Evolutionary conservation across 2,329 filamentous ascomycete genomes (phyloP).

Genomic region (Pseudopyrenochaeta lycopersici): DNA sequence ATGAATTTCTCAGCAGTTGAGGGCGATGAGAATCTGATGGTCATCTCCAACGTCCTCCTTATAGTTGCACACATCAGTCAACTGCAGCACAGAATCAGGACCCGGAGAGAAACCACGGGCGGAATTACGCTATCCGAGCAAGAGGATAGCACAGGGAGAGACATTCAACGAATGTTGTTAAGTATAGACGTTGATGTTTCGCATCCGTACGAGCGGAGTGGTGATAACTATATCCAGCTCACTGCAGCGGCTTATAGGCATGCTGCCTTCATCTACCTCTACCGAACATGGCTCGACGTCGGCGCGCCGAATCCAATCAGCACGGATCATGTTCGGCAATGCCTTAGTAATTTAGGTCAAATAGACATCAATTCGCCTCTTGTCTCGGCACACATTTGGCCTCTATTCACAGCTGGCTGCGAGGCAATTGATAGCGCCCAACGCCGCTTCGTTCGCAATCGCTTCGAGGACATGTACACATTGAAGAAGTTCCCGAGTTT

Average conservation of each 20-base stretch:
- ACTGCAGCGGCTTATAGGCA: conserved; percentile 44
- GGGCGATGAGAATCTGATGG: conserved; percentile 28
- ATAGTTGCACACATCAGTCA: conserved; percentile 39
- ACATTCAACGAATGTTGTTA: conserved; percentile 27
- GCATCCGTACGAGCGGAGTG: background rate
- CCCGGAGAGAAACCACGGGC: conserved; percentile 5
- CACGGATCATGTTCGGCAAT: conserved; percentile 36
- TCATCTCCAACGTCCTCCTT: conserved; percentile 36
- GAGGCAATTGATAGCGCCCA: conserved; percentile 30
- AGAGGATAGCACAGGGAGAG: conserved; percentile 26
- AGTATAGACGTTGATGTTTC: conserved; percentile 22
- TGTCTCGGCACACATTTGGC: conserved; percentile 41
- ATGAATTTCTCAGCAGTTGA: conserved; percentile 34
- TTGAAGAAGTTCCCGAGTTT: conserved; percentile 35
- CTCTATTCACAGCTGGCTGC: conserved; percentile 43
- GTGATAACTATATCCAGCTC: conserved; percentile 19
- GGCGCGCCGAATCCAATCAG: conserved; percentile 42
- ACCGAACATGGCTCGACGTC: conserved; percentile 42
- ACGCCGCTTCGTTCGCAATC: conserved; percentile 35
- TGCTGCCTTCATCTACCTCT: conserved; percentile 45
- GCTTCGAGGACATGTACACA: conserved; percentile 35
- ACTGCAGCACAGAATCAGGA: conserved; percentile 31
- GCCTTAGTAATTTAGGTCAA: conserved; percentile 25
- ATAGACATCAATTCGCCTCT: conserved; percentile 32
- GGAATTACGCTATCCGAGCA: conserved; percentile 20